Evolutionary conservation across 768 basidiomycete genomes (phyloP).

Genomic region (Mycena rosella): DNA sequence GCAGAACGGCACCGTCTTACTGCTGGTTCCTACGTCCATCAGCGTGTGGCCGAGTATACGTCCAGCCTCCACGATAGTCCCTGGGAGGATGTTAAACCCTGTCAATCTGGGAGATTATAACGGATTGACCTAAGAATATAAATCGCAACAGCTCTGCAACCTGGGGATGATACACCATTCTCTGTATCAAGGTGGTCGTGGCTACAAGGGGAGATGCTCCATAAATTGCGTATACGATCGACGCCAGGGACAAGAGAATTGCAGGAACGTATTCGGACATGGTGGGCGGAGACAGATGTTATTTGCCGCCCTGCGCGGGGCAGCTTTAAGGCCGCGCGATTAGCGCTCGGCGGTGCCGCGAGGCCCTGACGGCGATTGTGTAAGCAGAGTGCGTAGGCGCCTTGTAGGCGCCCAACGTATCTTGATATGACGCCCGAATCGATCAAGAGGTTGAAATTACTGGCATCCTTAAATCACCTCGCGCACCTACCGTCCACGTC

Average conservation of each 20-base stretch:
- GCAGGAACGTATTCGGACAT: background rate
- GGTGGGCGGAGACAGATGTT: background rate
- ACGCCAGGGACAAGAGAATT: background rate
- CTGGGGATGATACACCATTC: constrained; percentile 21
- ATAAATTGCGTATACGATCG: background rate
- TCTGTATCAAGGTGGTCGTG: background rate
- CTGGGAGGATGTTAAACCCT: background rate
- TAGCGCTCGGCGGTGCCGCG: background rate
- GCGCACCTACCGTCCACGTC: too few species aligned
- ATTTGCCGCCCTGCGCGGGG: background rate
- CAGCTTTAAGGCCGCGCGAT: background rate
- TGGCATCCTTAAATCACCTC: too few species aligned
- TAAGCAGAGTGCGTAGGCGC: too few species aligned
- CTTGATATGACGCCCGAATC: too few species aligned
- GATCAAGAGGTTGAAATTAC: too few species aligned
- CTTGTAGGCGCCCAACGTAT: too few species aligned
- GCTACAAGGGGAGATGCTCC: constrained; percentile 7
- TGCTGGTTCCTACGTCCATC: background rate
- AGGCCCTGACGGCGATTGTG: background rate
- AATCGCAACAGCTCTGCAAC: constrained; percentile 21
- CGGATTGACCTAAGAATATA: constrained; percentile 21
- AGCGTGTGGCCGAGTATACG: constrained; percentile 6
- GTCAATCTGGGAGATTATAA: background rate
- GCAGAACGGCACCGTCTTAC: background rate
- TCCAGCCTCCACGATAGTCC: background rate